Evolutionary conservation across 1,139 yeast genomes (phyloP), one percentile per base, ranked within the genome.

Genomic region (Protomyces arabidopsidicola): DNA sequence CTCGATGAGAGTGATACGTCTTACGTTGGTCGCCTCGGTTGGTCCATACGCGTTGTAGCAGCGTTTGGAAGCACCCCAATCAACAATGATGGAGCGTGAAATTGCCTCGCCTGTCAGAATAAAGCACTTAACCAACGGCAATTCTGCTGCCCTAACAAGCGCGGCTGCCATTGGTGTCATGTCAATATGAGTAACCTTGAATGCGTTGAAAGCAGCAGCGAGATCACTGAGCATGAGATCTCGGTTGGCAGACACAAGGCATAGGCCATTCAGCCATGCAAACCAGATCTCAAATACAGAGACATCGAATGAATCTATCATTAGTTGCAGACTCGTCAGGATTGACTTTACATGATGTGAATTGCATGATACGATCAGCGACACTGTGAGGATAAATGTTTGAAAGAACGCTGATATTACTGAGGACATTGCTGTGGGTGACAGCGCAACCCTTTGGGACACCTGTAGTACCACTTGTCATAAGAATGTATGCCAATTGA

Each of bases 381-480:
- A 6, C 22, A 2, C 42, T 38, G n/a, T 54, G 34, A 2, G 69
- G 68, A 52, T 68, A 69, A 2, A 38, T 53, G 8, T 60, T 27
- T 20, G 65, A 27, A 6, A 69, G 62, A 45, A 59, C 64, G n/a
- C 54, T 55, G 38, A 69, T 60, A 31, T 69, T 67, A 53, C 66
- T 65, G 62, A 90, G 76, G 53, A 93, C 80, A 73, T 90, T 90
- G 65, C 78, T 80, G 71, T 93, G 95, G 57, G 85, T 81, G 69
- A 93, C 78, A 27, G 87, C 90, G 52, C 93, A 98, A 77, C 98
- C 98, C 79, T 93, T 93, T 71, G 98, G 98, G 68, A 85, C 85
- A 71, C 98, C 98, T 16, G 98, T 90, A 14, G 98, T 91, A 59
- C 98, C 98, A 0, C 98, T 91, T 16, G 98, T 93, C 80, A 91